These are phyloP conservation scores for Trametes polyzona DNA, from an alignment of 1,284 basidiomycete species.

Conservation along the genomic window DNA sequence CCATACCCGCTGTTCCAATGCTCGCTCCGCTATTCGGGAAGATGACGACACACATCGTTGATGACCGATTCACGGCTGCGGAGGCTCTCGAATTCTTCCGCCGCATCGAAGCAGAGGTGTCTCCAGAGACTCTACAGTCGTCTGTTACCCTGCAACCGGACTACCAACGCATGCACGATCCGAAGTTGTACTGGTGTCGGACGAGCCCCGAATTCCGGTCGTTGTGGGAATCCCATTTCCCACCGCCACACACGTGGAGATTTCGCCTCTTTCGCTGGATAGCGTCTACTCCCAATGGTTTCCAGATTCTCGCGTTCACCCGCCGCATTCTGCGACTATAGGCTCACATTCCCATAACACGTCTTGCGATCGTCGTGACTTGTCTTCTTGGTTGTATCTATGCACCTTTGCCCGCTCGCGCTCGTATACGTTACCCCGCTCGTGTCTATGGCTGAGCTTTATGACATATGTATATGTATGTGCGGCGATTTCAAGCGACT, in stretches of 20 bases:
- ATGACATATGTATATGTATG: too few relatives aligned
- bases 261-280: neutral
- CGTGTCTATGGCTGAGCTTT: too few relatives aligned
- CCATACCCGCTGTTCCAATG: neutral
- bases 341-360: too few relatives aligned
- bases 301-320: too few relatives aligned
- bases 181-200: conserved; percentile 7
- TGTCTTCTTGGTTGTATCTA: too few relatives aligned
- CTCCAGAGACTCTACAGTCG: neutral
- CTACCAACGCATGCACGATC: neutral
- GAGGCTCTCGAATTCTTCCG: conserved; percentile 1
- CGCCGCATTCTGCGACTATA: too few relatives aligned
- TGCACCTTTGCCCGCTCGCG: too few relatives aligned
- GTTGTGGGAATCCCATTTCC: neutral
- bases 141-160: neutral
- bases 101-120: neutral
- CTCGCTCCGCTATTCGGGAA: conserved; percentile 9
- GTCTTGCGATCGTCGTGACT: too few relatives aligned
- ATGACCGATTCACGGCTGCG: conserved; percentile 1
- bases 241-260: neutral
- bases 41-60: conserved; percentile 14
- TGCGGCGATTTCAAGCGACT: too few relatives aligned
- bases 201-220: neutral
- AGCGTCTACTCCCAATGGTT: too few relatives aligned
- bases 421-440: too few relatives aligned